Evolutionary conservation across 148 eudicot species (phyloP).

Genomic region (Fallopia convolvulus): DNA sequence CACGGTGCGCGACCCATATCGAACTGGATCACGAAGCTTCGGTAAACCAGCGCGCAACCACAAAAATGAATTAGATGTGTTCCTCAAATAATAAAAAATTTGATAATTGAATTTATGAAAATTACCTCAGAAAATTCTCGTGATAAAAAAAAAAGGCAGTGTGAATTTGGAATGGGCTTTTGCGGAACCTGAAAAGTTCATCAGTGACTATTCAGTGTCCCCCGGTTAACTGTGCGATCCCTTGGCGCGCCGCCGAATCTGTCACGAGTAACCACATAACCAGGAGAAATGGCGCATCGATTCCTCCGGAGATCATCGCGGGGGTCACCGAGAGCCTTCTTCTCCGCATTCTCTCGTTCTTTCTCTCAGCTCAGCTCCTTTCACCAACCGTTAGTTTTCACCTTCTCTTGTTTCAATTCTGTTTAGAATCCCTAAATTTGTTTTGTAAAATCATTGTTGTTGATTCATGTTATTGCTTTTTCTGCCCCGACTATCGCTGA

Average conservation of each 20-base stretch:
- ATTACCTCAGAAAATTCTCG: too few relatives aligned
- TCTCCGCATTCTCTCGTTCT: conserved; percentile 2
- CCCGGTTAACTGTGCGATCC: neutral
- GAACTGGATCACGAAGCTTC: too few relatives aligned
- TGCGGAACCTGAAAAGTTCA: neutral
- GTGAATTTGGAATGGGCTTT: too few relatives aligned
- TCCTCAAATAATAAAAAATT: too few relatives aligned
- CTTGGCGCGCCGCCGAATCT: neutral
- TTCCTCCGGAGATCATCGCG: conserved; percentile 10
- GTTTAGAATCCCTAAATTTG: neutral
- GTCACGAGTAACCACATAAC: conserved; percentile 12
- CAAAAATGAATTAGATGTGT: too few relatives aligned
- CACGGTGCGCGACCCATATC: too few relatives aligned
- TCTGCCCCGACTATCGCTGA: neutral
- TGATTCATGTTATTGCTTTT: neutral
- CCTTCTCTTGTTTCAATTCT: neutral
- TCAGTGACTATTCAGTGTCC: neutral
- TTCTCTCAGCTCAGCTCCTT: conserved; percentile 6
- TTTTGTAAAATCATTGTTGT: neutral
- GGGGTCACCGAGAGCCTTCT: neutral
- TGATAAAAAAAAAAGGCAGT: too few relatives aligned
- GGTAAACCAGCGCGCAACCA: too few relatives aligned
- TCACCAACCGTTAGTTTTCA: neutral
- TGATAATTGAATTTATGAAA: too few relatives aligned
- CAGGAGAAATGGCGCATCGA: conserved; percentile 16